These are phyloP conservation scores for Penicillium ucsense DNA, from an alignment of 495 filamentous ascomycete genomes.

Conservation along the genomic window DNA sequence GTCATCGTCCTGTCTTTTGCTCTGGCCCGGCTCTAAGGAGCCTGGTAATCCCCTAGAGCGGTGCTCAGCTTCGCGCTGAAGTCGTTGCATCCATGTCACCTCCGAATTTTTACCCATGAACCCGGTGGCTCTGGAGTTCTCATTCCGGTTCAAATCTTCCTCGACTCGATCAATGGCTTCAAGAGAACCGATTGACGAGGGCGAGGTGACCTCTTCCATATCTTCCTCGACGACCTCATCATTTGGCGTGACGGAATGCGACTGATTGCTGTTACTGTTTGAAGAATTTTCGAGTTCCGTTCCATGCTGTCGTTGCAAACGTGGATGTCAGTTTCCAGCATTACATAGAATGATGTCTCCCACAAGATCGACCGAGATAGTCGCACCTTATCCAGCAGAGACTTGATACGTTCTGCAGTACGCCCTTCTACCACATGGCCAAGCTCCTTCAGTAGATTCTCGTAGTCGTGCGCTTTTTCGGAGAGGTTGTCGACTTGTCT, in stretches of 20 bases:
- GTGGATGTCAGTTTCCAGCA: background rate
- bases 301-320: slow-evolving; percentile 6
- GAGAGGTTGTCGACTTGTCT: slow-evolving; percentile 35
- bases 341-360: background rate
- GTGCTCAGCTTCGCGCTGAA: slow-evolving; percentile 29
- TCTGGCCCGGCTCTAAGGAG: slow-evolving; percentile 15
- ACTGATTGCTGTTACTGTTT: slow-evolving; percentile 21
- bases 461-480: slow-evolving; percentile 41
- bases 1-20: slow-evolving; percentile 4
- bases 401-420: slow-evolving; percentile 25
- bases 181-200: slow-evolving; percentile 51
- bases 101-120: slow-evolving; percentile 60
- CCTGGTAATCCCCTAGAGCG: slow-evolving; percentile 24
- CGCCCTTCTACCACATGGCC: slow-evolving; percentile 17
- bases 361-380: background rate
- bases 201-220: slow-evolving; percentile 12
- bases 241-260: slow-evolving; percentile 23
- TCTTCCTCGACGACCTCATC: slow-evolving; percentile 19
- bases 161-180: slow-evolving; percentile 51
- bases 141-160: slow-evolving; percentile 48
- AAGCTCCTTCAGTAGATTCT: slow-evolving; percentile 35
- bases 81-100: slow-evolving; percentile 50
- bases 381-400: slow-evolving; percentile 27
- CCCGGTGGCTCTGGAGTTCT: slow-evolving; percentile 43
- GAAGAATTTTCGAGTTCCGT: slow-evolving; percentile 17